Conservation (phyloP, 2,329 filamentous ascomycete genomes). For the Tolypocladium ophioglossoides region DNA sequence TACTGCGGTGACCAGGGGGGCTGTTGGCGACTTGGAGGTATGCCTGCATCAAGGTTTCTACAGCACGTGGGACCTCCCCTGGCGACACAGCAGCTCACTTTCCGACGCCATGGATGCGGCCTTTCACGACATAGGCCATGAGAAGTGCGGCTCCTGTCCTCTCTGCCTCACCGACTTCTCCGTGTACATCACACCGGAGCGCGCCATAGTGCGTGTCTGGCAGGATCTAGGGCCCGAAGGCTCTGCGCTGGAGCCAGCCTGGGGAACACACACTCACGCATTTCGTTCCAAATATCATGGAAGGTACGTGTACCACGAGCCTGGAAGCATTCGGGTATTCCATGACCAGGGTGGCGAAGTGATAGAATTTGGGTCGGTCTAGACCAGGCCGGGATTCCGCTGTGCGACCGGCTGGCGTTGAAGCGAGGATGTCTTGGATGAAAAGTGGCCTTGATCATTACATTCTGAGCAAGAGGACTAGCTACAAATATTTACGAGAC, state of each 20-base stretch:
- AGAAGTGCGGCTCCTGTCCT: neutral
- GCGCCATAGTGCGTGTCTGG: neutral
- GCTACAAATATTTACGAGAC: no score
- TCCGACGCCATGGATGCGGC: neutral
- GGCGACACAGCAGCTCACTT: neutral
- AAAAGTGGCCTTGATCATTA: no score
- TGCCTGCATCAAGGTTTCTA: neutral
- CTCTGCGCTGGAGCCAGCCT: neutral
- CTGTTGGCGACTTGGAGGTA: neutral
- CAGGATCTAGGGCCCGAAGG: neutral
- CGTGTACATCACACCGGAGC: neutral
- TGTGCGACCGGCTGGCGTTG: neutral
- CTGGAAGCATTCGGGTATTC: neutral
- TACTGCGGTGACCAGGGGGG: neutral
- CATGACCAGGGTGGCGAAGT: neutral
- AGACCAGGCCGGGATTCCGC: neutral
- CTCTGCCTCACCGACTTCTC: neutral
- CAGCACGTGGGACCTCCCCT: no score
- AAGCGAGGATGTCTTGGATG: no score
- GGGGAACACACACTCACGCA: neutral
- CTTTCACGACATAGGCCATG: neutral
- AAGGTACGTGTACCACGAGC: neutral
- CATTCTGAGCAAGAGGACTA: no score
- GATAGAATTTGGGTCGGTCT: neutral
- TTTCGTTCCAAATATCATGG: neutral